A percentile compares a stretch with the other conserved stretches of the same genome.
Evolutionary conservation across 2,329 filamentous ascomycete genomes (phyloP).

Genomic region (Ploettnerulaceae sp.): DNA sequence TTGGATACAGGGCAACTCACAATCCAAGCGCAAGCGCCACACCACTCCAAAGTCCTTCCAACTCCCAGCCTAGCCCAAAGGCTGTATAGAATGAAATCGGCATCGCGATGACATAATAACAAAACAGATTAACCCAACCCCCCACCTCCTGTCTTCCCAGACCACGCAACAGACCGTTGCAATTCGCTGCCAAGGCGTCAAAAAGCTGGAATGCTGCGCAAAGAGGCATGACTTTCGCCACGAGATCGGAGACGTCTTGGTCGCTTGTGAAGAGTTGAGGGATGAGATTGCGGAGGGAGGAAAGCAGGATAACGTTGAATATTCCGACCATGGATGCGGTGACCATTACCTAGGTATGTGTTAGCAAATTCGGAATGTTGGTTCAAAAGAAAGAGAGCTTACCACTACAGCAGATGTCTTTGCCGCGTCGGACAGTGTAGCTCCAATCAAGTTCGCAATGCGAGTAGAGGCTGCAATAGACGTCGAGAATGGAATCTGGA

Average conservation of each 20-base stretch:
- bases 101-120: constrained; percentile 82
- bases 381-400: constrained; percentile 11
- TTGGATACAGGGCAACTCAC: too few species aligned
- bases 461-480: constrained; percentile 84
- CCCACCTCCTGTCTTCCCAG: constrained; percentile 86
- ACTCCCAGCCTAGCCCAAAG: constrained; percentile 71
- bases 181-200: constrained; percentile 72
- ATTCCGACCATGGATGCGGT: constrained; percentile 67
- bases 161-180: constrained; percentile 80
- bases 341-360: constrained; percentile 45
- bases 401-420: constrained; percentile 71
- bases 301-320: constrained; percentile 70
- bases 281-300: constrained; percentile 64
- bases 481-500: constrained; percentile 88
- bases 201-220: constrained; percentile 88
- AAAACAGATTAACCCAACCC: constrained; percentile 79
- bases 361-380: constrained; percentile 8
- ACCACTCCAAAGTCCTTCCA: constrained; percentile 78
- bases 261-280: constrained; percentile 76
- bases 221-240: constrained; percentile 68
- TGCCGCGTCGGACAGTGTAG: constrained; percentile 73
- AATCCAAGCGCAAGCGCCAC: constrained; percentile 57
- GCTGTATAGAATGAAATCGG: constrained; percentile 75
- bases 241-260: constrained; percentile 60
- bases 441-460: constrained; percentile 87